phyloP scores from a whole-genome alignment of 495 filamentous ascomycete species.

The Hypoxylon intermedium region DNA sequence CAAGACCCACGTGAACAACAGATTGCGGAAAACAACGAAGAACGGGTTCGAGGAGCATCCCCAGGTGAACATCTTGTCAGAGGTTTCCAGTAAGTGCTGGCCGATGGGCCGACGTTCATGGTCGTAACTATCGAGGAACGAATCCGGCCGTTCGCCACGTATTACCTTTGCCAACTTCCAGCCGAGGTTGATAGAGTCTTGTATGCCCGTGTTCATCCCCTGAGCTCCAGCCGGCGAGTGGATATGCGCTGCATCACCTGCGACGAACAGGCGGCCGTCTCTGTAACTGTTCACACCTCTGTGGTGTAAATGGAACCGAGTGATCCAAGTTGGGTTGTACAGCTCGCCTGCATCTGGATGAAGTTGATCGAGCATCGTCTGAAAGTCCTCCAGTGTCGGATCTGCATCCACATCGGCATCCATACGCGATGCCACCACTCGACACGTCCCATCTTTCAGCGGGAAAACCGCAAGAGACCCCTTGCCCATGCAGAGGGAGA shows the following conservation, averaged over 20 bases:
- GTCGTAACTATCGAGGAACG: slow-evolving; percentile 47
- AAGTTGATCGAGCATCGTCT: slow-evolving; percentile 24
- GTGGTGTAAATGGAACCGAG: slow-evolving; percentile 48
- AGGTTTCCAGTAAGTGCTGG: slow-evolving; percentile 40
- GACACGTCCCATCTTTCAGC: slow-evolving; percentile 29
- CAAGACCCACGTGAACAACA: slow-evolving; percentile 44
- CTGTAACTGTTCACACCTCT: slow-evolving; percentile 47
- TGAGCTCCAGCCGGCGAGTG: slow-evolving; percentile 63
- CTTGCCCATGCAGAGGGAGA: slow-evolving; percentile 31
- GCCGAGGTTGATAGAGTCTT: slow-evolving; percentile 63
- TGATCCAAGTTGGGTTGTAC: slow-evolving; percentile 48
- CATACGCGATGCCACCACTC: slow-evolving; percentile 29
- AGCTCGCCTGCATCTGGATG: slow-evolving; percentile 41
- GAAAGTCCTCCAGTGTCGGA: slow-evolving; percentile 25
- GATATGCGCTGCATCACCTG: slow-evolving; percentile 65
- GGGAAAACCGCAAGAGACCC: slow-evolving; percentile 33
- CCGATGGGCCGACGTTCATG: slow-evolving; percentile 48
- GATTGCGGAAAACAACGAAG: slow-evolving; percentile 42
- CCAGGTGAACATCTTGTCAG: slow-evolving; percentile 48
- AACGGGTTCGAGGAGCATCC: slow-evolving; percentile 37
- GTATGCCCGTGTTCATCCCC: slow-evolving; percentile 67
- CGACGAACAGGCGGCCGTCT: slow-evolving; percentile 55
- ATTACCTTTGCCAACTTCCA: slow-evolving; percentile 60
- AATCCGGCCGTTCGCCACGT: slow-evolving; percentile 18
- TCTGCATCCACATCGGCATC: slow-evolving; percentile 6